Percentiles rank a stretch among this genome's conserved stretches.
phyloP scores from a whole-genome alignment of 2,329 filamentous ascomycete species.

The Fusarium bulbicola region DNA sequence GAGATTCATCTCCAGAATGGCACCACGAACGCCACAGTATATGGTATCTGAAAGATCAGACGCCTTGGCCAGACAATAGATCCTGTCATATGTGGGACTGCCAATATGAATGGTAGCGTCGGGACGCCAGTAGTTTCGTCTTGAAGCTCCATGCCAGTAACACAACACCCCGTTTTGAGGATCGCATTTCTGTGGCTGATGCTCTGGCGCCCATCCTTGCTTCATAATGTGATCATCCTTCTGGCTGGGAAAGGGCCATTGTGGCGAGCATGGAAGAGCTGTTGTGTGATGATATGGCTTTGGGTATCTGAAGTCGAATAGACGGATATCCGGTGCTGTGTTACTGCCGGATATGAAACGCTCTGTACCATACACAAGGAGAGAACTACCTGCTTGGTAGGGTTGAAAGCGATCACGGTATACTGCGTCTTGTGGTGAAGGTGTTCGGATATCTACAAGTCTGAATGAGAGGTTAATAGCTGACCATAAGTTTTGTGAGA shows the following conservation, averaged over 20 bases:
- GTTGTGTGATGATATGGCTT: slow-evolving; percentile 59
- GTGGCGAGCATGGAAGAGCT: slow-evolving; percentile 55
- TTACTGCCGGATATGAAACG: slow-evolving; percentile 62
- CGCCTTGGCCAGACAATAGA: slow-evolving; percentile 59
- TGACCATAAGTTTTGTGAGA: not conserved
- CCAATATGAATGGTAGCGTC: slow-evolving; percentile 60
- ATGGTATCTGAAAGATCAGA: slow-evolving; percentile 58
- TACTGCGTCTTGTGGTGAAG: slow-evolving; percentile 55
- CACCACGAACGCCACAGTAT: slow-evolving; percentile 60
- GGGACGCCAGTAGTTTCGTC: slow-evolving; percentile 56
- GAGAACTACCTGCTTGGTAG: slow-evolving; percentile 54
- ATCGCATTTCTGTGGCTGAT: slow-evolving; percentile 46
- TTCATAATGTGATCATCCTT: slow-evolving; percentile 22
- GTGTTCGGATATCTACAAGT: slow-evolving; percentile 61
- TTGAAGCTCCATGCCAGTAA: slow-evolving; percentile 58
- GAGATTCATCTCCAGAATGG: slow-evolving; percentile 55
- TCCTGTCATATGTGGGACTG: slow-evolving; percentile 42
- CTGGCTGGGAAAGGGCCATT: slow-evolving; percentile 47
- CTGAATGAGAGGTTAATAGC: slow-evolving; percentile 30
- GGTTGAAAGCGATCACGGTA: slow-evolving; percentile 65
- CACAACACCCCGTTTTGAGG: slow-evolving; percentile 48
- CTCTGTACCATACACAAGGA: slow-evolving; percentile 60
- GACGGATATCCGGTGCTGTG: slow-evolving; percentile 53
- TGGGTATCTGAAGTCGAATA: slow-evolving; percentile 65
- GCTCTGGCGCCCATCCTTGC: slow-evolving; percentile 16